A percentile compares a stretch with the other conserved stretches of the same genome.
Evolutionary conservation across 371 early-diverging fungal species (phyloP).

Genomic region (Chytridium lagenaria): DNA sequence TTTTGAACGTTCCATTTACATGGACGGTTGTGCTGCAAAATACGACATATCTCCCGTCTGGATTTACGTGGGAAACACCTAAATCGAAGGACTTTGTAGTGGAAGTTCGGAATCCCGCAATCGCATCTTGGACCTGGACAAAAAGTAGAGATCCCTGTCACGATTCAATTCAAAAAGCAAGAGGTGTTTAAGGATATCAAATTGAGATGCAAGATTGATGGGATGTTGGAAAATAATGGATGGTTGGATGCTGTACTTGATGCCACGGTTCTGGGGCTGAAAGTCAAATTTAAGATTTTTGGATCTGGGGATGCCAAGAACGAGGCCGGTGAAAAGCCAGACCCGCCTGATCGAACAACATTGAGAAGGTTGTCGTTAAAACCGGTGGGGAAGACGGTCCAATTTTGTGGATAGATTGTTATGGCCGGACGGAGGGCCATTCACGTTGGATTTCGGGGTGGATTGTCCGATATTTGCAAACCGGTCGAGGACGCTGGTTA

Average conservation of each 20-base stretch:
- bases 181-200: constrained; percentile 25
- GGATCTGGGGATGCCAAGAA: constrained; percentile 4
- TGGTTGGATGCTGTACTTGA: constrained; percentile 29
- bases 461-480: constrained; percentile 53
- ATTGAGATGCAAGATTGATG: constrained; percentile 39
- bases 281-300: constrained; percentile 27
- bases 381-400: neutral
- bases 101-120: constrained; percentile 28
- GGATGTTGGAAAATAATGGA: constrained; percentile 53
- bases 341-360: constrained; percentile 1
- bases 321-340: neutral
- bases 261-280: constrained; percentile 33
- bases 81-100: constrained; percentile 18
- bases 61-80: constrained; percentile 34
- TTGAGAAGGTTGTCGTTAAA: constrained; percentile 1
- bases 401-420: constrained; percentile 1
- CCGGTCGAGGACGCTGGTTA: constrained; percentile 37
- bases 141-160: constrained; percentile 26
- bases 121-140: constrained; percentile 26
- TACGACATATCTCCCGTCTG: constrained; percentile 35
- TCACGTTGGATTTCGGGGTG: constrained; percentile 47
- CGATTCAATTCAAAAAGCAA: constrained; percentile 21
- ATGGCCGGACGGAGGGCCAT: constrained; percentile 23
- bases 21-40: constrained; percentile 38
- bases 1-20: constrained; percentile 39